These are phyloP conservation scores for Cymbopogon flexuosus DNA, from an alignment of 202 grass and related monocot genomes.

Conservation along the genomic window DNA sequence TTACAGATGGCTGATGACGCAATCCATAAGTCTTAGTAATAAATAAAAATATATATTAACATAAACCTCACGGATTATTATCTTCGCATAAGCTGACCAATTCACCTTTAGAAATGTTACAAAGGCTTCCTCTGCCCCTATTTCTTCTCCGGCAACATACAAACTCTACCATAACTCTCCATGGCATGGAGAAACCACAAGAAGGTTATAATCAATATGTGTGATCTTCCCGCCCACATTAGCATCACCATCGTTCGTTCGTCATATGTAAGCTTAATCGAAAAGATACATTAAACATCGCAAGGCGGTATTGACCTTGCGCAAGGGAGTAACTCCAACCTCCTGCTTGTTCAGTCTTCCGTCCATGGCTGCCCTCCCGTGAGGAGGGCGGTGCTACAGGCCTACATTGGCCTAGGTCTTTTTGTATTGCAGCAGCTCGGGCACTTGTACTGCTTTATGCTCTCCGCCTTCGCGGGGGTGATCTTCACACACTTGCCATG, in stretches of 20 bases:
- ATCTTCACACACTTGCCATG: slow-evolving; percentile 97
- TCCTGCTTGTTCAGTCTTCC: slow-evolving; percentile 14
- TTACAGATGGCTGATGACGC: not conserved
- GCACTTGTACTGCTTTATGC: slow-evolving; percentile 98
- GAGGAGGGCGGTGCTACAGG: not conserved
- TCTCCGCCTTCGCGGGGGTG: slow-evolving; percentile 80
- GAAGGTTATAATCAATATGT: slow-evolving; percentile 32
- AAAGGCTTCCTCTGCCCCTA: slow-evolving; percentile 23
- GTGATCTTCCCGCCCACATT: slow-evolving; percentile 37
- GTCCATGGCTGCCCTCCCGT: not conserved
- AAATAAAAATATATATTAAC: slow-evolving; percentile 33
- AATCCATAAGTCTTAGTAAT: not conserved
- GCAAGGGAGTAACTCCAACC: slow-evolving; percentile 10
- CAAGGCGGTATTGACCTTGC: slow-evolving; percentile 34
- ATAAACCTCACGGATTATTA: slow-evolving; percentile 41
- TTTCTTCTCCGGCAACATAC: slow-evolving; percentile 27
- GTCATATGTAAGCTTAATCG: slow-evolving; percentile 38
- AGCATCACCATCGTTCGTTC: slow-evolving; percentile 22
- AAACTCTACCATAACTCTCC: slow-evolving; percentile 16
- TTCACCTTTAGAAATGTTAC: slow-evolving; percentile 31
- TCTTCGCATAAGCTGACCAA: slow-evolving; percentile 3
- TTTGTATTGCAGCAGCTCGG: slow-evolving; percentile 78
- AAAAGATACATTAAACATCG: slow-evolving; percentile 42
- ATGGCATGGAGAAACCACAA: slow-evolving; percentile 27
- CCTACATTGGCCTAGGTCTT: slow-evolving; percentile 50